These are phyloP conservation scores for Pelargonium cotyledonis DNA, from an alignment of 441 rosid genomes.

Conservation along the genomic window DNA sequence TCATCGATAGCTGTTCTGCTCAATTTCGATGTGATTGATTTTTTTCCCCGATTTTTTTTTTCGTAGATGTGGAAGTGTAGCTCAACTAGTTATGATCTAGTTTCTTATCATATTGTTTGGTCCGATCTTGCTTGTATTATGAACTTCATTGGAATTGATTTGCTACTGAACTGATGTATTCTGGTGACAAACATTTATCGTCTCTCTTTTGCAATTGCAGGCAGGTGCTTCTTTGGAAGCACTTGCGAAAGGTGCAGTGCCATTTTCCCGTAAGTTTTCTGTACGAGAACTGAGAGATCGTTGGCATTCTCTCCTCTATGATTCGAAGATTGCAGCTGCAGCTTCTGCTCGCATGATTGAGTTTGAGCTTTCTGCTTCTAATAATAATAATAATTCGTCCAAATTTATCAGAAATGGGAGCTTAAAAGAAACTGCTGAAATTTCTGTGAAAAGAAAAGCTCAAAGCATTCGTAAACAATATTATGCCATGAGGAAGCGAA, in stretches of 20 bases:
- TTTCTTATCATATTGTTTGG: not conserved
- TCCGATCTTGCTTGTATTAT: not conserved
- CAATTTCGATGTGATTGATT: too few species aligned
- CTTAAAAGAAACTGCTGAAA: constrained; percentile 18
- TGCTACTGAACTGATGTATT: not conserved
- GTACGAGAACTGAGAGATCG: constrained; percentile 42
- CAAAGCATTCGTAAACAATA: constrained; percentile 33
- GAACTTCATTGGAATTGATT: not conserved
- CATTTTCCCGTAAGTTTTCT: constrained; percentile 45
- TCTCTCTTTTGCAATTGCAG: constrained; percentile 24
- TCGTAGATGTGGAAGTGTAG: not conserved
- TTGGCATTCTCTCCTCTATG: constrained; percentile 56
- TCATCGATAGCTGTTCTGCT: not conserved
- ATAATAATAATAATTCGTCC: not conserved
- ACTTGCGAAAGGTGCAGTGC: constrained; percentile 53
- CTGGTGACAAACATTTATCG: constrained; percentile 2
- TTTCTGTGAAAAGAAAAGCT: constrained; percentile 25
- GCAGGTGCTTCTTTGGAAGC: constrained; percentile 57
- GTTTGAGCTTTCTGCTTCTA: constrained; percentile 28
- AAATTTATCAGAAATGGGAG: constrained; percentile 22
- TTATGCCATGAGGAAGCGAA: constrained; percentile 34
- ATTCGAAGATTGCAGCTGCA: constrained; percentile 36
- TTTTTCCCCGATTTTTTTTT: not conserved
- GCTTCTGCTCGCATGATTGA: constrained; percentile 41
- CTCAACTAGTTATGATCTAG: constrained; percentile 2